These are phyloP conservation scores for Citrullus colocynthis DNA, from an alignment of 306 rosid genomes.

Conservation along the genomic window DNA sequence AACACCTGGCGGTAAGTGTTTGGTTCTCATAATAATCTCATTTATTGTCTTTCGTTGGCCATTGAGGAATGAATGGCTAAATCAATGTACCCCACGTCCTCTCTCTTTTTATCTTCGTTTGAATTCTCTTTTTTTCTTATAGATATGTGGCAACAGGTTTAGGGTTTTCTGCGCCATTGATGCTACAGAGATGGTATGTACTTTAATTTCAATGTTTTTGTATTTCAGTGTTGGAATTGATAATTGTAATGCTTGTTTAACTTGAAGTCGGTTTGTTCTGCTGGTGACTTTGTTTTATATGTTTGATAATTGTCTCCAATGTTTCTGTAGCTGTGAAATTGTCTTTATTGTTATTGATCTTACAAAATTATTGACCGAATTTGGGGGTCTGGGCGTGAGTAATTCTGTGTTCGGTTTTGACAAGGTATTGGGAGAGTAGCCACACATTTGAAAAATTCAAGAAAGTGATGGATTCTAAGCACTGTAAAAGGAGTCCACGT, in stretches of 20 bases:
- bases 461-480: too few relatives aligned
- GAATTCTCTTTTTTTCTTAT: neutral
- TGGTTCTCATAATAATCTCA: neutral
- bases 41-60: neutral
- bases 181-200: neutral
- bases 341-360: neutral
- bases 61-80: neutral
- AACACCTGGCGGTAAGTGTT: conserved; percentile 31
- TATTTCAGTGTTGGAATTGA: neutral
- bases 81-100: neutral
- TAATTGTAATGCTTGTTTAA: neutral
- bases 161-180: neutral
- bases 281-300: neutral
- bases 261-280: neutral
- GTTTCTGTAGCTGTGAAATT: neutral
- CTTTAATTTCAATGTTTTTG: neutral
- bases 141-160: neutral
- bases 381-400: neutral
- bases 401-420: too few relatives aligned
- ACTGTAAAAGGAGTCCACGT: too few relatives aligned
- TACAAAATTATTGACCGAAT: neutral
- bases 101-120: neutral
- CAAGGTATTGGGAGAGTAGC: too few relatives aligned
- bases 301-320: neutral
- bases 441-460: too few relatives aligned